Base-by-base conservation (phyloP, 305 asterid genomes). In the Fraxinus sp. region DNA sequence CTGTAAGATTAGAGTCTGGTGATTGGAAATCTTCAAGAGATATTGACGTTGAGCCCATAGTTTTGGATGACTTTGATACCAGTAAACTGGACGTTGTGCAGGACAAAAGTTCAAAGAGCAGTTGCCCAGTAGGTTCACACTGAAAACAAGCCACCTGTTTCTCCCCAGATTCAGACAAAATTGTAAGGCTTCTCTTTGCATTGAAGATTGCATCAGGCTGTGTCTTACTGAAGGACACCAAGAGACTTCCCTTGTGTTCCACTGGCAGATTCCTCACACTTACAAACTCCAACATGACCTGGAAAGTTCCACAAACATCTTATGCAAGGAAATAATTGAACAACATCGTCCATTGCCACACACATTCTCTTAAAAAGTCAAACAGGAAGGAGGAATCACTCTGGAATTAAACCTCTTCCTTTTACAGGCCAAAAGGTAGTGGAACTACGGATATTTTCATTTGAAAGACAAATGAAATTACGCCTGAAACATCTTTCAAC, bases 221-320 rank as follows among this genome's bases (percentile, higher is more conserved):
- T 0, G 92, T 85, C 88, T 94, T 95, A 82, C 93, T 87, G 80
- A 94, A 94, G 81, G 91, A 89, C 80, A 90, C 97, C 74, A 46
- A 85, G 77, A 92, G 89, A 80, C 81, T 86, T 77, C 97, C 96
- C 79, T 85, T 89, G 79, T 86, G 92, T 66, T 88, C 93, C 75
- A 91, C 92, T 22, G 96, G 93, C 24, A 93, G 84, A 79, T 94
- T 92, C 86, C 90, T 90, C 77, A 95, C 89, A 52, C 89, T 85
- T 82, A 95, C 91, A 71, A 95, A 91, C 92, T 94, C 99, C 91
- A 95, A 78, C 98, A 94, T 93, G 78, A 94, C 97, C 98, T 94
- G 91, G 64, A 82, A 78, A 68, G 68, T 83, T 37, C 14, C 16
- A 59, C 14, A 81, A 71, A 28, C 68, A 71, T 71, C n/a, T 30